Percentiles rank a stretch among this genome's conserved stretches.
These are phyloP conservation scores for Dendrostoma leiphaemia DNA, from an alignment of 2,329 filamentous ascomycete genomes.

Conservation along the genomic window DNA sequence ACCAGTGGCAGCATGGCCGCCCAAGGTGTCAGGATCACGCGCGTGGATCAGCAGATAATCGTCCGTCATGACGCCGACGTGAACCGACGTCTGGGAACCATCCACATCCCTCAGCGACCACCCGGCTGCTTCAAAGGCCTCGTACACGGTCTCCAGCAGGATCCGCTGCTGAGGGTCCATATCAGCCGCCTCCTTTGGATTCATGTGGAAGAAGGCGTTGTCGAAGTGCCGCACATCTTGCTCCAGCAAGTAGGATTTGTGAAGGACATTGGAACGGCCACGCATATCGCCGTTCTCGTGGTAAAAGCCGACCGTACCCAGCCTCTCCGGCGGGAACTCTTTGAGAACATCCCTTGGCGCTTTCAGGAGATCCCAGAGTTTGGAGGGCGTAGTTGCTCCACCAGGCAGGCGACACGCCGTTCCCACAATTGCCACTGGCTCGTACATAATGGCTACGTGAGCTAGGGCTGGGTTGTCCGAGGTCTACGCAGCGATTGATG, in stretches of 20 bases:
- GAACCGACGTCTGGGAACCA: too few species aligned
- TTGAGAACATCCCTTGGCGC: conserved; percentile 20
- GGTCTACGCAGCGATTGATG: too few species aligned
- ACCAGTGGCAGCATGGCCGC: too few species aligned
- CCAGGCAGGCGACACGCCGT: conserved; percentile 37
- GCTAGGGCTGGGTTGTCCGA: too few species aligned
- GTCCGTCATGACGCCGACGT: too few species aligned
- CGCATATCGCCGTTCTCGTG: conserved; percentile 27
- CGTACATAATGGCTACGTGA: too few species aligned
- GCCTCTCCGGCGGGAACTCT: conserved; percentile 18
- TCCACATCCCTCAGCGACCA: too few species aligned
- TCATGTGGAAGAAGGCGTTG: conserved; percentile 27
- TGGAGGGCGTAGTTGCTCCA: conserved; percentile 29
- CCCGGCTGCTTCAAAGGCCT: conserved; percentile 21
- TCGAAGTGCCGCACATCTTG: conserved; percentile 12
- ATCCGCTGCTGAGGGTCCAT: conserved; percentile 16
- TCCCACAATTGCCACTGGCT: conserved; percentile 40
- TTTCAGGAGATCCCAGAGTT: conserved; percentile 34
- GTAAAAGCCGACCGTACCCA: too few species aligned
- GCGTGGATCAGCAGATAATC: too few species aligned
- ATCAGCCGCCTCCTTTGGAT: conserved; percentile 17
- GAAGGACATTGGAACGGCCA: conserved; percentile 27
- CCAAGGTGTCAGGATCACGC: too few species aligned
- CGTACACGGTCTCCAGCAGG: conserved; percentile 22
- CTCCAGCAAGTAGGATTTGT: conserved; percentile 20